Conservation (phyloP, 352 stramenopile genomes). For the Pythium monospermum region DNA sequence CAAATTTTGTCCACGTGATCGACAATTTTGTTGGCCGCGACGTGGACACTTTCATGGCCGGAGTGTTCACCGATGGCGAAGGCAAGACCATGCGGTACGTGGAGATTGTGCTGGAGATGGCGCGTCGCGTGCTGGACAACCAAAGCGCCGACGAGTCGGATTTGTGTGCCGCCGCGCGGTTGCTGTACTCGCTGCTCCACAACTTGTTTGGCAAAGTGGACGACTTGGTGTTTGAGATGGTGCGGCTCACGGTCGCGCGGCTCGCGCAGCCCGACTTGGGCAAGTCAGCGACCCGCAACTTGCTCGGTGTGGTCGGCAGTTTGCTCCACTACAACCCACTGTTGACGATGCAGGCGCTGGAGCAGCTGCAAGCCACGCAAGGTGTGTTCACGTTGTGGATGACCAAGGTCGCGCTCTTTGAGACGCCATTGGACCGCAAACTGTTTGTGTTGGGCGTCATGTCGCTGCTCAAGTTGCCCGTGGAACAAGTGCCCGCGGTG, state of each 20-base stretch:
- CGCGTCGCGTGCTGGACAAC: slow-evolving; percentile 66
- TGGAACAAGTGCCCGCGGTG: slow-evolving; percentile 73
- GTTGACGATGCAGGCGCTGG: slow-evolving; percentile 84
- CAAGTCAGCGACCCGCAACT: slow-evolving; percentile 64
- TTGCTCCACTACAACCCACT: slow-evolving; percentile 93
- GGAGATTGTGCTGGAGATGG: slow-evolving; percentile 79
- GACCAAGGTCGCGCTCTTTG: slow-evolving; percentile 75
- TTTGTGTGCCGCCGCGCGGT: slow-evolving; percentile 59
- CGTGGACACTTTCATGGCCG: slow-evolving; percentile 62
- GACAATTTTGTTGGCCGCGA: slow-evolving; percentile 94
- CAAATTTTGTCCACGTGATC: slow-evolving; percentile 94
- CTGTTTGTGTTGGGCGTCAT: slow-evolving; percentile 91
- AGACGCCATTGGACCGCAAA: slow-evolving; percentile 88
- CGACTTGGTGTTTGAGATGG: slow-evolving; percentile 70
- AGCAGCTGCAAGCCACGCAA: slow-evolving; percentile 83
- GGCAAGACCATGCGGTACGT: slow-evolving; percentile 57
- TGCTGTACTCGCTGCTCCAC: slow-evolving; percentile 80
- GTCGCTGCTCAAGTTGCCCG: slow-evolving; percentile 87
- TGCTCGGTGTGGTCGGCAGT: slow-evolving; percentile 90
- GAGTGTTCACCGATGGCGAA: slow-evolving; percentile 36
- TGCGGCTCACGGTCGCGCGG: slow-evolving; percentile 58
- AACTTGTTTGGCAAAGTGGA: slow-evolving; percentile 82
- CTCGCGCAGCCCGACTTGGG: slow-evolving; percentile 45
- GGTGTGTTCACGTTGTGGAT: slow-evolving; percentile 92
- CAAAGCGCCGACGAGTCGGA: slow-evolving; percentile 59